Percentiles rank a stretch among this genome's conserved stretches.
Evolutionary conservation across 805 yeast genomes (phyloP).

Genomic region (Naumovozyma baii): DNA sequence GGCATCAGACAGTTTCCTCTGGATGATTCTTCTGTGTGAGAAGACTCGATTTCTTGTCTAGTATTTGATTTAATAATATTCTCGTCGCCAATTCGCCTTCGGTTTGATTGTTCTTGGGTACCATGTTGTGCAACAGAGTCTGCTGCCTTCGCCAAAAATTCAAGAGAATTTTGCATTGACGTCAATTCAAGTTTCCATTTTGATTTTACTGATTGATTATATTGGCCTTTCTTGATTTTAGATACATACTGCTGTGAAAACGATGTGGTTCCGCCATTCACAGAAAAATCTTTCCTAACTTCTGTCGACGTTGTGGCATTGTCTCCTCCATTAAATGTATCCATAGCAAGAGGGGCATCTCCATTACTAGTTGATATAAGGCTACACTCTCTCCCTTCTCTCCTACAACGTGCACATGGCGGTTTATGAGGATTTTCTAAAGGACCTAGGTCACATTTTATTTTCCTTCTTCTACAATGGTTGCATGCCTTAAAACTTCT

Average conservation of each 20-base stretch:
- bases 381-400: conserved; percentile 77
- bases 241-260: neutral
- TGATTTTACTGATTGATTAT: neutral
- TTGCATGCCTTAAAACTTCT: conserved; percentile 77
- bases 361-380: conserved; percentile 24
- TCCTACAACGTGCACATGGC: conserved; percentile 74
- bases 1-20: conserved; percentile 20
- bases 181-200: conserved; percentile 22
- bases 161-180: conserved; percentile 52
- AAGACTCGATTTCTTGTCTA: neutral
- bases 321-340: neutral
- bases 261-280: neutral
- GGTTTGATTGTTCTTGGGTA: neutral
- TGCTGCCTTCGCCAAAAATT: conserved; percentile 68
- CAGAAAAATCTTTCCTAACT: neutral
- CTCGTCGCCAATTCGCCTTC: neutral
- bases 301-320: neutral
- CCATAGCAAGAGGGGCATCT: neutral
- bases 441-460: conserved; percentile 77
- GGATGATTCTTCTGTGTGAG: conserved; percentile 4
- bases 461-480: conserved; percentile 75
- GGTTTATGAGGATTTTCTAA: conserved; percentile 63
- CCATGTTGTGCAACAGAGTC: conserved; percentile 47
- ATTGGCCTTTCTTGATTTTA: neutral
- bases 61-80: neutral